Evolutionary conservation across 2,329 filamentous ascomycete species (phyloP), one percentile per base, ranked within the genome.

Genomic region (Trichothecium sympodiale): DNA sequence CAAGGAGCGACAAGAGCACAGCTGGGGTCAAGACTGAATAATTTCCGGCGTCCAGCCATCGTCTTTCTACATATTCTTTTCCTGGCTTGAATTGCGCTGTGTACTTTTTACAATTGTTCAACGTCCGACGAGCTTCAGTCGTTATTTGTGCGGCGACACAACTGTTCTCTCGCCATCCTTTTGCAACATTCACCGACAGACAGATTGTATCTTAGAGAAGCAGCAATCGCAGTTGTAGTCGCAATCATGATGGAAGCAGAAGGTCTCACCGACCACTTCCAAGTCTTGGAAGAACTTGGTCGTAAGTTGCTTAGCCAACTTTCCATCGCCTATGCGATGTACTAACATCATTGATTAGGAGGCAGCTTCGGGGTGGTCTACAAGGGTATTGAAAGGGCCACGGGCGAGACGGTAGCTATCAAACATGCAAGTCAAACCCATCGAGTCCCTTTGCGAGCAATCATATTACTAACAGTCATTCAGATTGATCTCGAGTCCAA

Each of bases 401-500:
- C 89, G 1, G 89, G 89, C 44, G 87, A 95, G 51, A 82, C 88
- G 29, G 91, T 96, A 36, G 91, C 91, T 23, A 91, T 98, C 60
- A 98, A 98, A 62, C 86, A 94, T 69, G 87, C 91, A 68, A 53
- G 82, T 62, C 6, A 13, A 41, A 38, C 30, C 10, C 18, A 29
- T 31, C 20, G 10, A 9, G 18, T n/a, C n/a, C n/a, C n/a, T n/a
- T n/a, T n/a, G n/a, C n/a, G n/a, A n/a, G n/a, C n/a, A n/a, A n/a
- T n/a, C n/a, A n/a, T n/a, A n/a, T n/a, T 15, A 18, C 34, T 38
- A 17, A 38, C 31, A 27, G 17, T 2, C 16, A 12, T 14, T 38
- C 23, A 96, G 87, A 96, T 98, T 58, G 91, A 98, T 59, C 84
- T 98, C 53, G 91, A 98, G 63, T 94, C 89, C 39, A 96, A 87